A percentile compares a stretch with the other conserved stretches of the same genome.
Evolutionary conservation across 257 asterid species (phyloP).

Genomic region (Apocynum venetum): DNA sequence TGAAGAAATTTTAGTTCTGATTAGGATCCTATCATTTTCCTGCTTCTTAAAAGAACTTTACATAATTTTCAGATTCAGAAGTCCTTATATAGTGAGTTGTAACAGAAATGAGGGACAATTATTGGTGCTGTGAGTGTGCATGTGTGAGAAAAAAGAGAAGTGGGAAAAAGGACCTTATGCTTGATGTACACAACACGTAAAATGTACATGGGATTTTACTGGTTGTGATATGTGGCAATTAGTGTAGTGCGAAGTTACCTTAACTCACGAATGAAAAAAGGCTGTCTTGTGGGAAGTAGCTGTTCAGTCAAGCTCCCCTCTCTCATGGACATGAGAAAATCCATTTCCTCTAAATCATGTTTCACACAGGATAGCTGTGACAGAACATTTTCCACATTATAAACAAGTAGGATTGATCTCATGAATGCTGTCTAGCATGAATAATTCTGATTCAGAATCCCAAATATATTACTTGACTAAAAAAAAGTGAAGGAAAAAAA

Average conservation of each 20-base stretch:
- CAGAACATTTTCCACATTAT: constrained; percentile 10
- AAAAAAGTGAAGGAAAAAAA: background rate
- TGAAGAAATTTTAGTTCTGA: background rate
- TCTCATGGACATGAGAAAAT: constrained; percentile 81
- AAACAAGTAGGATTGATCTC: background rate
- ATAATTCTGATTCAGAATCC: background rate
- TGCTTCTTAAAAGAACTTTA: background rate
- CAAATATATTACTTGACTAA: background rate
- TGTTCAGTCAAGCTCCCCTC: constrained; percentile 87
- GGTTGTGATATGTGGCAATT: background rate
- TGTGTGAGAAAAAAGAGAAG: background rate
- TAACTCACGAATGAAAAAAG: constrained; percentile 80
- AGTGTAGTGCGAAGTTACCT: constrained; percentile 44
- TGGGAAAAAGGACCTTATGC: too few species aligned
- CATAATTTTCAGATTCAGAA: too few species aligned
- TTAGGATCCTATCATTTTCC: background rate
- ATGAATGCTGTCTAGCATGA: background rate
- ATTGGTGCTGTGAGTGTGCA: too few species aligned
- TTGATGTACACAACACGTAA: background rate
- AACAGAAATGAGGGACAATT: background rate
- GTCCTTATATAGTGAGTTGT: background rate
- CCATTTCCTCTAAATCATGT: constrained; percentile 93
- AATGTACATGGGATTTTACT: background rate
- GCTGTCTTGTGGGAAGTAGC: constrained; percentile 83
- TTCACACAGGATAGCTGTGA: constrained; percentile 75